phyloP scores from a whole-genome alignment of 139 green algal genomes.

The Coccomyxa sp. region DNA sequence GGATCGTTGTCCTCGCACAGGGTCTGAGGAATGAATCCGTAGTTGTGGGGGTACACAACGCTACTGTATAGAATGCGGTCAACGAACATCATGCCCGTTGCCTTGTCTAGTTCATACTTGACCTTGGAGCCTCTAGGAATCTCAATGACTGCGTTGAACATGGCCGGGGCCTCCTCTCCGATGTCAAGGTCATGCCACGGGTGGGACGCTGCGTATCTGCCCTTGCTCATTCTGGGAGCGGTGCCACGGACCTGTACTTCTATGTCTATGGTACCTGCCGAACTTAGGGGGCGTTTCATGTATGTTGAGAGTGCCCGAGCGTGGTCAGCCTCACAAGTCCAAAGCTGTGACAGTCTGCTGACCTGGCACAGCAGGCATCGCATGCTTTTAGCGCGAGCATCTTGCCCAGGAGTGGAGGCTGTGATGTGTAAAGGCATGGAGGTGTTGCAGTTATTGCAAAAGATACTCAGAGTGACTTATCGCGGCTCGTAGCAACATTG shows the following conservation, averaged over 20 bases:
- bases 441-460: too few relatives aligned
- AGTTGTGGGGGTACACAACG: conserved; percentile 95
- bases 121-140: conserved; percentile 87
- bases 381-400: background rate
- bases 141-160: conserved; percentile 87
- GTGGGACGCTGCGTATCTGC: conserved; percentile 32
- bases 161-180: conserved; percentile 62
- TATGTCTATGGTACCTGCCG: background rate
- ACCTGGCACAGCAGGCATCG: background rate
- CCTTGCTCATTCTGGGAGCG: background rate
- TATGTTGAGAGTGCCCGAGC: background rate
- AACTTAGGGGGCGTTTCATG: background rate
- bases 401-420: too few relatives aligned
- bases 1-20: conserved; percentile 89
- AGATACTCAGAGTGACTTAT: too few relatives aligned
- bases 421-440: too few relatives aligned
- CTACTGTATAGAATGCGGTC: conserved; percentile 92
- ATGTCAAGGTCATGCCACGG: conserved; percentile 82
- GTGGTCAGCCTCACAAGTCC: background rate
- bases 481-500: too few relatives aligned
- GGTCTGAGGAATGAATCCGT: conserved; percentile 93
- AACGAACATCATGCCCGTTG: conserved; percentile 64
- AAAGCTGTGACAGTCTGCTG: too few relatives aligned
- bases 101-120: conserved; percentile 96
- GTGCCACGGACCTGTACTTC: background rate